Conservation (phyloP, 1,284 basidiomycete genomes). For the Apiotrichum gracile region DNA sequence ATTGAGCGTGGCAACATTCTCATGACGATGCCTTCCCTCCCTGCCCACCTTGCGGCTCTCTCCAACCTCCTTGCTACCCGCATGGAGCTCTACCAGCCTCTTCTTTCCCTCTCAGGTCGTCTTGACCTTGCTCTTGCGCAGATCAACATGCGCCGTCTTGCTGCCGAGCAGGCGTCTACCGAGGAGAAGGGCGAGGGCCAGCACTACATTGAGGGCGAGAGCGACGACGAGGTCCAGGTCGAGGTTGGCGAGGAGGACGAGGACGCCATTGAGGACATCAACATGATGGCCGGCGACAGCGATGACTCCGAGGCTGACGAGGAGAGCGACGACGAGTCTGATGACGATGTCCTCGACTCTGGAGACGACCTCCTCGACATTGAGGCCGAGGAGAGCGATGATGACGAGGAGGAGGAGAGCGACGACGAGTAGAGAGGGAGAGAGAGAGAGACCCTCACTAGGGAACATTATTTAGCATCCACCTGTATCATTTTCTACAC, state of each 20-base stretch:
- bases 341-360: slow-evolving; percentile 49
- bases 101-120: slow-evolving; percentile 79
- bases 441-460: neutral
- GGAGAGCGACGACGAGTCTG: slow-evolving; percentile 52
- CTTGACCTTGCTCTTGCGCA: slow-evolving; percentile 91
- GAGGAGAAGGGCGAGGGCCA: slow-evolving; percentile 44
- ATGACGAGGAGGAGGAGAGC: slow-evolving; percentile 59
- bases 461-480: neutral
- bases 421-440: slow-evolving; percentile 45
- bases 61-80: slow-evolving; percentile 77
- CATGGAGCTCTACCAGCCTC: slow-evolving; percentile 73
- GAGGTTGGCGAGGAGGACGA: slow-evolving; percentile 66
- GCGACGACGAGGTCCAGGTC: slow-evolving; percentile 50
- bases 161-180: slow-evolving; percentile 29
- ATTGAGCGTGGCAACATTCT: slow-evolving; percentile 85
- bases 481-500: neutral
- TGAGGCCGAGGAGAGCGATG: slow-evolving; percentile 51
- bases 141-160: slow-evolving; percentile 63
- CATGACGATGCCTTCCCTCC: slow-evolving; percentile 59
- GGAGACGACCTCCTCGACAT: slow-evolving; percentile 56
- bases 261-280: slow-evolving; percentile 56
- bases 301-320: slow-evolving; percentile 41
- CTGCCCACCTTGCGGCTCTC: slow-evolving; percentile 65
- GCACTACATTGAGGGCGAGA: slow-evolving; percentile 46
- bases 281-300: slow-evolving; percentile 54